Evolutionary conservation across 306 rosid species (phyloP).

Genomic region (Mimosa bimucronata): DNA sequence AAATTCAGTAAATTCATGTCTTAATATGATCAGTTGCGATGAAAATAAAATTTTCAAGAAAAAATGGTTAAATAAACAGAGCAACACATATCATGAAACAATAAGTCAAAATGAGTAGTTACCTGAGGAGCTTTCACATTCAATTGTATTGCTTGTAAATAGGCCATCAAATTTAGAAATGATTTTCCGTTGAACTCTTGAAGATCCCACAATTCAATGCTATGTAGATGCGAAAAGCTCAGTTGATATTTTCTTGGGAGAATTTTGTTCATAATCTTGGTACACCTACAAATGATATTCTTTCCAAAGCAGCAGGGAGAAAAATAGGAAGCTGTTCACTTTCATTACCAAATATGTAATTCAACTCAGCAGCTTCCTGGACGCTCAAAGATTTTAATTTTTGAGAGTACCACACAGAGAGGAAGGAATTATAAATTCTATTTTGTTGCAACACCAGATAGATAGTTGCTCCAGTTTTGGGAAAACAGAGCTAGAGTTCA

Average conservation of each 20-base stretch:
- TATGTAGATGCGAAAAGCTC: not conserved
- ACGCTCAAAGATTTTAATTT: not conserved
- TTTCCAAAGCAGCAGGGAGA: conserved; percentile 5
- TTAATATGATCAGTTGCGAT: not conserved
- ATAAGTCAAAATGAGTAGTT: not conserved
- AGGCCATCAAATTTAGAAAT: not conserved
- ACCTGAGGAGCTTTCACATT: not conserved
- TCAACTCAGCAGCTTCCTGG: not conserved
- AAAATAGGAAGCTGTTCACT: not conserved
- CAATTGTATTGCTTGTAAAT: not conserved
- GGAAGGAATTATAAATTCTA: not conserved
- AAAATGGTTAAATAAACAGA: not conserved
- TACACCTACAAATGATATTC: not conserved
- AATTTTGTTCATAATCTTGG: not conserved
- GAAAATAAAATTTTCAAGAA: not conserved
- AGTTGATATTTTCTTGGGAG: not conserved
- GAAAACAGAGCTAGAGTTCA: not conserved
- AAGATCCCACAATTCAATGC: not conserved
- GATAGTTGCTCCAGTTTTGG: not conserved
- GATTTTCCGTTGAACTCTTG: not conserved
- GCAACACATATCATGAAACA: not conserved
- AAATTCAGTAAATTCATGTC: not conserved
- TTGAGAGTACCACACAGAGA: not conserved
- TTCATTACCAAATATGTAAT: not conserved
- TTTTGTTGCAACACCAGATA: not conserved